Evolutionary conservation across 495 filamentous ascomycete species (phyloP), one percentile per base, ranked within the genome.

Genomic region (Tricharina praecox): DNA sequence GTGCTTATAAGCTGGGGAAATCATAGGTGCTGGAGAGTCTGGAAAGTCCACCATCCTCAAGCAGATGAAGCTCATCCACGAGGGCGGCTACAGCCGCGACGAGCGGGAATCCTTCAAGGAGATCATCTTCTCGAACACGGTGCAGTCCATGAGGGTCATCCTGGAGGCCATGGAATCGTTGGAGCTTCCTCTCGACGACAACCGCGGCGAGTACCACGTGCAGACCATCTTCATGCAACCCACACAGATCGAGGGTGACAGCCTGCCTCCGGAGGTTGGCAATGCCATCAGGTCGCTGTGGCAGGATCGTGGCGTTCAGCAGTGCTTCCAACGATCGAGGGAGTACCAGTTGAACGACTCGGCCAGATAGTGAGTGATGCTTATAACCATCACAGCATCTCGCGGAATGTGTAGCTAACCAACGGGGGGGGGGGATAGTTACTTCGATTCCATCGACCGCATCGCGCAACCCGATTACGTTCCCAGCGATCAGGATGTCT

Each of bases 271-370:
- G 10, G 92, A 96, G 69, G 90, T 94, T 57, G 85, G 88, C 55
- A 79, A 76, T 58, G 90, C 90, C 48, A 93, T 97, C 62, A 82
- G 82, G 58, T 83, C 80, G 51, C 68, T 97, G 43, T 97, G 90
- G 90, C 82, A 77, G 61, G 90, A 97, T 64, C 79, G 77, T 32
- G 90, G 90, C 65, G 88, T 97, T 44, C 90, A 94, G 66, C 76
- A 85, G 61, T 97, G 81, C 68, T 95, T 85, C 75, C 86, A 82
- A 74, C 79, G 81, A 61, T 95, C 83, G 43, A 74, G 85, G 56
- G 92, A 97, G 67, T 97, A 96, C 66, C 88, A 95, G 62, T 68
- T 97, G 59, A 95, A 97, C 67, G 90, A 97, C 67, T 95, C 87
- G 26, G 85, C 88, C 9, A 81, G 80, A 83, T 97, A 97, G 88